Evolutionary conservation across 164 flowering plant species (phyloP).

Genomic region (Amborella trichopoda): DNA sequence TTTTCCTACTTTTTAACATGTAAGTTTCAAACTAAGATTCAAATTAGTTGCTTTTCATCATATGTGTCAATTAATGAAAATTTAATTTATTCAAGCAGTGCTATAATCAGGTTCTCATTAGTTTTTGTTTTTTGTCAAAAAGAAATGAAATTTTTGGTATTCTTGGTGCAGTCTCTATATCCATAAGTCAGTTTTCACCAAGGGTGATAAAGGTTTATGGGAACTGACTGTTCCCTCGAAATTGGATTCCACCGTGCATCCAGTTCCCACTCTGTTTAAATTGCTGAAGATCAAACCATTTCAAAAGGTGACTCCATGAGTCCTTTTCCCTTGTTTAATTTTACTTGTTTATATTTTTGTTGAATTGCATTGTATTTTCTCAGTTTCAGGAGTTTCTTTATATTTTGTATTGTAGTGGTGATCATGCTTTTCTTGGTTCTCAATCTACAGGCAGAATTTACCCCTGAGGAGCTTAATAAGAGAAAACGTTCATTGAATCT

Average conservation of each 20-base stretch:
- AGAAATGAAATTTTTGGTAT: neutral
- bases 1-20: neutral
- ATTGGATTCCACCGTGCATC: conserved; percentile 32
- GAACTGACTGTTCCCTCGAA: conserved; percentile 21
- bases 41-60: no score
- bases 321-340: neutral
- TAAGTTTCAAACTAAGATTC: no score
- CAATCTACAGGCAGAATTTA: conserved; percentile 56
- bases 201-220: conserved; percentile 39
- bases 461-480: conserved; percentile 49
- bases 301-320: conserved; percentile 30
- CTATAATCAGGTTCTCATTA: neutral
- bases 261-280: conserved; percentile 39
- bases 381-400: no score
- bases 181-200: conserved; percentile 43
- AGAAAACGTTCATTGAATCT: conserved; percentile 37
- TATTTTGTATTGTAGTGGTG: no score
- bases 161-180: conserved; percentile 43
- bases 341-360: neutral
- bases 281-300: conserved; percentile 41
- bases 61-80: no score
- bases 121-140: neutral
- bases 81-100: no score
- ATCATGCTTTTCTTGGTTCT: no score
- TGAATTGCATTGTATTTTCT: no score